A percentile compares a stretch with the other conserved stretches of the same genome.
These are phyloP conservation scores for Yarrowia deformans DNA, from an alignment of 805 yeast species.

Conservation along the genomic window DNA sequence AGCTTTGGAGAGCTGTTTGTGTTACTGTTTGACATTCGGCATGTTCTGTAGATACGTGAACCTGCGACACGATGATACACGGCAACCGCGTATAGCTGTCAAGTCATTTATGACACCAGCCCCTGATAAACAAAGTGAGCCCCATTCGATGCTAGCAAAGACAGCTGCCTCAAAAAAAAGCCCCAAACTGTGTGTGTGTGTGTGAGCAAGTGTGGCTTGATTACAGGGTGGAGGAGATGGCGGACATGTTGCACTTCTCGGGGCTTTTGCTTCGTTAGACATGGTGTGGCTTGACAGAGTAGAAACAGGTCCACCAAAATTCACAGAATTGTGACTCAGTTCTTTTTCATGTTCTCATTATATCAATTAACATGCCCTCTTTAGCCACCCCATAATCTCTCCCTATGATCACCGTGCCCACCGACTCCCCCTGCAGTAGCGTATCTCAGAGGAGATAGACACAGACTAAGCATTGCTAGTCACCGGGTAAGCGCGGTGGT, in stretches of 20 bases:
- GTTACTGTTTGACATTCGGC: not conserved
- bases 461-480: not conserved
- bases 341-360: not conserved
- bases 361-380: not conserved
- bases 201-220: not conserved
- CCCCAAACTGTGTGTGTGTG: not conserved
- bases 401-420: conserved; percentile 11
- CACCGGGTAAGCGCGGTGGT: not conserved
- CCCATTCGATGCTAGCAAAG: not conserved
- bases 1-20: not conserved
- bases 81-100: not conserved
- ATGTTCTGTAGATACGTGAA: no score
- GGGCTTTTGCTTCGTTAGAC: not conserved
- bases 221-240: conserved; percentile 13
- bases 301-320: not conserved
- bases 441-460: not conserved
- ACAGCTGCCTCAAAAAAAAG: not conserved
- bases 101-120: conserved; percentile 3
- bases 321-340: not conserved
- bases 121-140: not conserved
- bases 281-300: not conserved
- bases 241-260: conserved; percentile 18
- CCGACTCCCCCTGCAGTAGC: conserved; percentile 28
- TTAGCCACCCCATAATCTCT: conserved; percentile 1
- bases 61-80: not conserved